Percentiles rank a stretch among this genome's conserved stretches.
Conservation (phyloP, 345 rosid species). For the Eutrema yunnanense region DNA sequence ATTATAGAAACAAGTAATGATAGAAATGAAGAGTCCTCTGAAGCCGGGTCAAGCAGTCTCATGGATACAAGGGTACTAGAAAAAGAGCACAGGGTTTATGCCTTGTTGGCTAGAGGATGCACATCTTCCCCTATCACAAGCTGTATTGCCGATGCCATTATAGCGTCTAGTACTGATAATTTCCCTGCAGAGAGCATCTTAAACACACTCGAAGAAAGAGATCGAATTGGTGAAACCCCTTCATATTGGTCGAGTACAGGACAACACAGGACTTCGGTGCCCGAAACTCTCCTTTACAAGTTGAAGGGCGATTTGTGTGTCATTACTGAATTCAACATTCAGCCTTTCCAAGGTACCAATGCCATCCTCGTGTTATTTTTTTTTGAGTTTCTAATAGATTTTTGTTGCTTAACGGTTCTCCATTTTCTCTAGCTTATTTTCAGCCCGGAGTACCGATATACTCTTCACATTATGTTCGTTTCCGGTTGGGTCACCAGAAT, state of each 20-base stretch:
- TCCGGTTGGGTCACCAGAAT: slow-evolving; percentile 59
- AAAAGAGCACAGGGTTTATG: slow-evolving; percentile 67
- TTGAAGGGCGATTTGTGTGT: slow-evolving; percentile 61
- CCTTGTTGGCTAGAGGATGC: slow-evolving; percentile 52
- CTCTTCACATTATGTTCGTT: slow-evolving; percentile 67
- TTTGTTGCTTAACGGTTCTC: slow-evolving; percentile 15
- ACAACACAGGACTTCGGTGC: slow-evolving; percentile 53
- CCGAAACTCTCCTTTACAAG: slow-evolving; percentile 82
- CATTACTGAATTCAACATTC: slow-evolving; percentile 61
- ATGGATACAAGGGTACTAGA: slow-evolving; percentile 40
- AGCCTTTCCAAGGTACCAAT: slow-evolving; percentile 71
- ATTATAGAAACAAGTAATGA: slow-evolving; percentile 35
- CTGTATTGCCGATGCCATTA: slow-evolving; percentile 54
- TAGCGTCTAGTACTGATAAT: slow-evolving; percentile 93
- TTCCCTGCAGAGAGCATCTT: slow-evolving; percentile 68
- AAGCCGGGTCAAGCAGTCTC: slow-evolving; percentile 47
- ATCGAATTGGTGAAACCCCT: slow-evolving; percentile 40
- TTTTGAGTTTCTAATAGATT: not conserved
- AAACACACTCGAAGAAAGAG: slow-evolving; percentile 60
- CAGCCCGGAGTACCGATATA: slow-evolving; percentile 69
- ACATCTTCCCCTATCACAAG: slow-evolving; percentile 31
- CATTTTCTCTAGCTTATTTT: slow-evolving; percentile 58
- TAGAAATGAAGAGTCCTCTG: slow-evolving; percentile 19
- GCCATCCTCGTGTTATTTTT: not conserved
- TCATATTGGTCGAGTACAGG: slow-evolving; percentile 98